These are phyloP conservation scores for Eutrema heterophyllum DNA, from an alignment of 345 rosid genomes.

Conservation along the genomic window DNA sequence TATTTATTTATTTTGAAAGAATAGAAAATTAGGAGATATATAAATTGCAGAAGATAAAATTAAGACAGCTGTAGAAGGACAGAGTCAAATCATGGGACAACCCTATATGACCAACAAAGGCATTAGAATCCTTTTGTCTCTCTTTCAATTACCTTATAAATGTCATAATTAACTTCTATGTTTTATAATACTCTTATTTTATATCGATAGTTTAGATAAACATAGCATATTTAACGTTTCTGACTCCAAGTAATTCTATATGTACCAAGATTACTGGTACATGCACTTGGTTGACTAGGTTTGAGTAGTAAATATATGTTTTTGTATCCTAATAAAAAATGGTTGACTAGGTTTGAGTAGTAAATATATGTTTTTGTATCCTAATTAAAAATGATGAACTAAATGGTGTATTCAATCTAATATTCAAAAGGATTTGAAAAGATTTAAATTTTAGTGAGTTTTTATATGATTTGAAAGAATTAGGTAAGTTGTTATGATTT, in stretches of 20 bases:
- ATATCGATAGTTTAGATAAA: neutral
- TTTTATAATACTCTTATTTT: neutral
- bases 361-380: neutral
- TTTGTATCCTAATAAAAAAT: neutral
- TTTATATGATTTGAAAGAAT: too few relatives aligned
- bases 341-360: neutral
- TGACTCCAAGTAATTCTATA: neutral
- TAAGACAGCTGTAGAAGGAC: slow-evolving; percentile 26
- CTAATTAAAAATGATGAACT: neutral
- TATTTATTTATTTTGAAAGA: neutral
- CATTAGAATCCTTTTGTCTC: slow-evolving; percentile 32
- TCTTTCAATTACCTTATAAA: slow-evolving; percentile 10
- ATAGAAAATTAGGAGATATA: neutral
- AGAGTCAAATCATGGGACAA: slow-evolving; percentile 49
- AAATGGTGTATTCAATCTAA: too few relatives aligned
- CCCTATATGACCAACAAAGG: slow-evolving; percentile 40
- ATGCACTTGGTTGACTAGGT: neutral
- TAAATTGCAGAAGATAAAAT: neutral
- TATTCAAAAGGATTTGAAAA: too few relatives aligned
- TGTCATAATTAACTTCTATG: neutral
- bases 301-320: neutral
- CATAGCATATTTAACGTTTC: neutral
- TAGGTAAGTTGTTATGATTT: too few relatives aligned
- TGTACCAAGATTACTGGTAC: neutral
- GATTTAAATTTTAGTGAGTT: too few relatives aligned